These are phyloP conservation scores for Chalciporus piperatus DNA, from an alignment of 768 basidiomycete genomes.

Conservation along the genomic window DNA sequence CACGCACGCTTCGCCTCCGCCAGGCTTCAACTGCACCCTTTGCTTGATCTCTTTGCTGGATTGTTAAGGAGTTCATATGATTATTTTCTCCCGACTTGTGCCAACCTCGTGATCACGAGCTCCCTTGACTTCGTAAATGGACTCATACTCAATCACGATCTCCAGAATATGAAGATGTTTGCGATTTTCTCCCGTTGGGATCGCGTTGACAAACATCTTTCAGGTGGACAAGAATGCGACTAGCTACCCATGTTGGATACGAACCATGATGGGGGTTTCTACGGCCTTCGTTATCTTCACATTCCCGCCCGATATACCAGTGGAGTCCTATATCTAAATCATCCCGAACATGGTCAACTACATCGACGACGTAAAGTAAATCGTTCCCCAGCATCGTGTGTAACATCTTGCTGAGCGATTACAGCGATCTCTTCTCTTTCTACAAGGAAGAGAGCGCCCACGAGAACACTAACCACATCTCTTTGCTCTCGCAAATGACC, in stretches of 20 bases:
- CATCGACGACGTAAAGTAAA: constrained; percentile 7
- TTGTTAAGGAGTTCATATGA: background rate
- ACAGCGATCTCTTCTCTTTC: constrained; percentile 3
- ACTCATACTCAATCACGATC: constrained; percentile 2
- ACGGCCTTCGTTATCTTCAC: constrained; percentile 5
- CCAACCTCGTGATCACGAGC: constrained; percentile 5
- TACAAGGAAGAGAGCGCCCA: constrained; percentile 2
- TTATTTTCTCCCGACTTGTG: constrained; percentile 2
- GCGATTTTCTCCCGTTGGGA: background rate
- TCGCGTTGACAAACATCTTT: background rate
- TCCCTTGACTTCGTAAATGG: constrained; percentile 2
- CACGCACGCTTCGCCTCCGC: background rate
- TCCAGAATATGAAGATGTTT: background rate
- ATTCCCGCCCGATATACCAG: constrained; percentile 3
- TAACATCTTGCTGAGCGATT: background rate
- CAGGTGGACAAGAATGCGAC: background rate
- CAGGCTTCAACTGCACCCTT: background rate
- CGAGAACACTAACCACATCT: constrained; percentile 1
- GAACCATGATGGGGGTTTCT: constrained; percentile 4
- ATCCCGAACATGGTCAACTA: constrained; percentile 6
- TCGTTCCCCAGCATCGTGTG: background rate
- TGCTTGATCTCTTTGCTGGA: background rate
- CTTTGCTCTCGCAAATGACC: background rate
- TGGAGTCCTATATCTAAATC: constrained; percentile 3
- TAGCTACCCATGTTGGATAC: constrained; percentile 5